Percentiles rank a stretch among this genome's conserved stretches.
Evolutionary conservation across 306 rosid genomes (phyloP).

Genomic region (Mimosa pudica): DNA sequence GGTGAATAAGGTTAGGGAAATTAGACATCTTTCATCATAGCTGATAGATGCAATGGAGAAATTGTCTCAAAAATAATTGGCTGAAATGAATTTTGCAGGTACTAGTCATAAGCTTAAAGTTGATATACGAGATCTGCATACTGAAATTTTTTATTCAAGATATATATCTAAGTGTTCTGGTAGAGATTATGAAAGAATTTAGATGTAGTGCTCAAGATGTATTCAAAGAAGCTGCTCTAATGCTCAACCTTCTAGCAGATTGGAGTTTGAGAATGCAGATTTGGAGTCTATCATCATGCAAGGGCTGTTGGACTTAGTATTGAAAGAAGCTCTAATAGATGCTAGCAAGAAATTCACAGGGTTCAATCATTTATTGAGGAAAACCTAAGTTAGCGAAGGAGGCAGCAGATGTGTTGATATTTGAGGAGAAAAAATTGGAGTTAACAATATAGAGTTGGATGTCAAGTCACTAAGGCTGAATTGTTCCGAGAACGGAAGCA

Average conservation of each 20-base stretch:
- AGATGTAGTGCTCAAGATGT: conserved; percentile 40
- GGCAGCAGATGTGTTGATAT: conserved; percentile 46
- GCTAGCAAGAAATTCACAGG: conserved; percentile 39
- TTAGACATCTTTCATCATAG: conserved; percentile 54
- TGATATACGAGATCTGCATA: conserved; percentile 51
- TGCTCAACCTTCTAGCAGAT: conserved; percentile 45
- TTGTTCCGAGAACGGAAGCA: conserved; percentile 46
- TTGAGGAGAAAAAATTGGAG: conserved; percentile 45
- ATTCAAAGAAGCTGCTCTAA: conserved; percentile 45
- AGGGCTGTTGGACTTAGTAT: conserved; percentile 47
- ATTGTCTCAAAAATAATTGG: conserved; percentile 48
- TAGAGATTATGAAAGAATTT: conserved; percentile 50
- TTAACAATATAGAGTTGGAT: conserved; percentile 45
- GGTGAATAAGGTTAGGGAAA: conserved; percentile 55
- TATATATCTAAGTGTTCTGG: conserved; percentile 52
- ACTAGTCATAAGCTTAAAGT: conserved; percentile 50
- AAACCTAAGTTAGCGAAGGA: conserved; percentile 50
- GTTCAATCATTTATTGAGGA: conserved; percentile 43
- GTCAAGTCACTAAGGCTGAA: conserved; percentile 33
- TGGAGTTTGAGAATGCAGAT: conserved; percentile 61
- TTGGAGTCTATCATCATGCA: conserved; percentile 53
- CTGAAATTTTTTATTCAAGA: conserved; percentile 58
- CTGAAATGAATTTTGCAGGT: conserved; percentile 46
- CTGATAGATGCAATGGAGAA: conserved; percentile 56
- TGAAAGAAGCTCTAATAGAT: conserved; percentile 61